A percentile compares a stretch with the other conserved stretches of the same genome.
Evolutionary conservation across 306 rosid genomes (phyloP).

Genomic region (Styphnolobium japonicum): DNA sequence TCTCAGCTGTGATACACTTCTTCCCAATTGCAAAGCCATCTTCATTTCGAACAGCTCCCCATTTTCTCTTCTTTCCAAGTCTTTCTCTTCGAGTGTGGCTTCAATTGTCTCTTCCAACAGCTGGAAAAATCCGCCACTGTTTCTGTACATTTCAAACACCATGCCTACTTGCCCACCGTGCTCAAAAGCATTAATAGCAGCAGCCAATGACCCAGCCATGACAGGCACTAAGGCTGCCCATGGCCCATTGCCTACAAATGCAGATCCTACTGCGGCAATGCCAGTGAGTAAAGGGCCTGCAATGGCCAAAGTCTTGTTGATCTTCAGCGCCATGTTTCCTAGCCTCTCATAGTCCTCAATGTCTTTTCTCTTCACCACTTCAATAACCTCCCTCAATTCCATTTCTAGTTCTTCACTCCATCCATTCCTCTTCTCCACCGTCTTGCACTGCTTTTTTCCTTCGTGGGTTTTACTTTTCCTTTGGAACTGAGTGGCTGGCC

Average conservation of each 20-base stretch:
- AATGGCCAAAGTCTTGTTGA: constrained; percentile 52
- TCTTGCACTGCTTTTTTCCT: not conserved
- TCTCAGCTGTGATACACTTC: constrained; percentile 53
- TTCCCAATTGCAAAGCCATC: constrained; percentile 58
- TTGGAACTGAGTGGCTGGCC: constrained; percentile 36
- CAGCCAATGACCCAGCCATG: constrained; percentile 51
- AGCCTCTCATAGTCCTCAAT: constrained; percentile 57
- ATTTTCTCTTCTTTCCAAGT: constrained; percentile 55
- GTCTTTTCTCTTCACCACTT: constrained; percentile 55
- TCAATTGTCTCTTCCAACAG: constrained; percentile 41
- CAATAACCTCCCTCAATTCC: constrained; percentile 48
- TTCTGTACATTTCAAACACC: constrained; percentile 69
- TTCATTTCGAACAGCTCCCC: constrained; percentile 54
- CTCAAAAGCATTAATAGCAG: constrained; percentile 37
- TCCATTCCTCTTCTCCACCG: constrained; percentile 22
- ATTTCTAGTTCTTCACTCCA: constrained; percentile 50
- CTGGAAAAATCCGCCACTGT: constrained; percentile 53
- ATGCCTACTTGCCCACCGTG: constrained; percentile 68
- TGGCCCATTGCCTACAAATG: constrained; percentile 33
- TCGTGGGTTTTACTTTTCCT: not conserved
- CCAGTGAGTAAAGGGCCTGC: constrained; percentile 60
- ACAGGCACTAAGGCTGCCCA: constrained; percentile 28
- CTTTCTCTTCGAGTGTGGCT: constrained; percentile 44
- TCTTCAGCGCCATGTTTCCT: constrained; percentile 51
- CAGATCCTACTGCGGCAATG: constrained; percentile 53